phyloP scores from a whole-genome alignment of 2,329 filamentous ascomycete genomes.

The Alternaria solani region DNA sequence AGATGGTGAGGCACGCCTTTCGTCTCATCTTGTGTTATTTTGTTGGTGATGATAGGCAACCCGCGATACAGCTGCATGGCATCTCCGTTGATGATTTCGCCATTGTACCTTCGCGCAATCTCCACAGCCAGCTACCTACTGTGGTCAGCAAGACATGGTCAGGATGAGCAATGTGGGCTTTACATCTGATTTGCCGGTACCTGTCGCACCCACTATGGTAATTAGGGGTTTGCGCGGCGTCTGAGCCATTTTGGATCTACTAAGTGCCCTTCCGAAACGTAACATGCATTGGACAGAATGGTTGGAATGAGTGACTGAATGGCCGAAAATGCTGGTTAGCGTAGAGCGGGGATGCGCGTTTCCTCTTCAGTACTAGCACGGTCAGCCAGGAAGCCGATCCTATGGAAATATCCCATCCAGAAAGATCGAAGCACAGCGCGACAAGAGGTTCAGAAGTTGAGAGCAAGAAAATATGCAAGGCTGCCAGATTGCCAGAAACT shows the following conservation, averaged over 20 bases:
- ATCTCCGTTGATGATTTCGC: slow-evolving; percentile 96
- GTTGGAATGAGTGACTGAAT: not conserved
- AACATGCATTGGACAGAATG: slow-evolving; percentile 33
- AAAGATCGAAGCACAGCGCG: not conserved
- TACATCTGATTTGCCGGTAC: slow-evolving; percentile 93
- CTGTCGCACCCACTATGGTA: slow-evolving; percentile 86
- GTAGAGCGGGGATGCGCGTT: slow-evolving; percentile 4
- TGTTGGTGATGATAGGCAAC: slow-evolving; percentile 94
- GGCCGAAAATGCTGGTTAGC: slow-evolving; percentile 17
- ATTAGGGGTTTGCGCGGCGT: slow-evolving; percentile 67
- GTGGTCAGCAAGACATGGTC: slow-evolving; percentile 47
- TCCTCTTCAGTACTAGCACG: not conserved
- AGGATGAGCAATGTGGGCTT: slow-evolving; percentile 21
- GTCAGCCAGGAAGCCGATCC: not conserved
- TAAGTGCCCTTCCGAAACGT: slow-evolving; percentile 26
- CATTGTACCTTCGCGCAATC: slow-evolving; percentile 80
- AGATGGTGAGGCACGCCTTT: slow-evolving; percentile 87
- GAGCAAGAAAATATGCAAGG: not conserved
- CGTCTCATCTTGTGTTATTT: slow-evolving; percentile 78
- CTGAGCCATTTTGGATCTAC: slow-evolving; percentile 34
- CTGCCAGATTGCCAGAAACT: not conserved
- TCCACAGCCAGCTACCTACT: slow-evolving; percentile 81
- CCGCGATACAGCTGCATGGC: slow-evolving; percentile 97
- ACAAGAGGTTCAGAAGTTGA: not conserved
- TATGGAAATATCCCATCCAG: not conserved